Evolutionary conservation across 176 grass and related monocot species (phyloP).

Genomic region (Aegilops bicornis): DNA sequence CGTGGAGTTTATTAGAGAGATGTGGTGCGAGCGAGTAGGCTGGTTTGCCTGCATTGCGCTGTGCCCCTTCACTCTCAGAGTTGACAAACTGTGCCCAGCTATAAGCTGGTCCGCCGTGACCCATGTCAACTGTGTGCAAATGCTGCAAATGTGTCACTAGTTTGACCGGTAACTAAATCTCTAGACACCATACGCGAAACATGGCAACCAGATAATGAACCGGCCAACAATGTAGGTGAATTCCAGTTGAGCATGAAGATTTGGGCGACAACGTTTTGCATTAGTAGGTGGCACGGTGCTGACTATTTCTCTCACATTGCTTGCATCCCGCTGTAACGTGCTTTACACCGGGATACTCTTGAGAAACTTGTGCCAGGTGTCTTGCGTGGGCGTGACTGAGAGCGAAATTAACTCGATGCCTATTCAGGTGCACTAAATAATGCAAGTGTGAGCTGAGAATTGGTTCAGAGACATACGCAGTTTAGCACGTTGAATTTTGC

Average conservation of each 20-base stretch:
- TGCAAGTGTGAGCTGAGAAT: not conserved
- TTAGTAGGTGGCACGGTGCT: conserved; percentile 24
- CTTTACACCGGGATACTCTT: not conserved
- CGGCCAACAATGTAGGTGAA: conserved; percentile 29
- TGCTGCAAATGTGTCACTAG: not conserved
- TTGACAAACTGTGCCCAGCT: not conserved
- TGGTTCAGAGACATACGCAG: conserved; percentile 1
- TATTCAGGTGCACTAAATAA: not conserved
- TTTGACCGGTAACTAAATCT: conserved; percentile 19
- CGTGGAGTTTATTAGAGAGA: too few relatives aligned
- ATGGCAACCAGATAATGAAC: not conserved
- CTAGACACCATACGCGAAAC: not conserved
- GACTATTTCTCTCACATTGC: conserved; percentile 4
- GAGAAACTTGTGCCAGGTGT: too few relatives aligned
- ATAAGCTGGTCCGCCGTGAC: not conserved
- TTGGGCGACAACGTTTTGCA: conserved; percentile 8
- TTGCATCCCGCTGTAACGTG: not conserved
- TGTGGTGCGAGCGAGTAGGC: not conserved
- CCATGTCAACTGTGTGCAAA: not conserved
- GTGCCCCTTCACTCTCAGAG: not conserved
- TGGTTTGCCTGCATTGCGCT: not conserved
- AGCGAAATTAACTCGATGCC: not conserved
- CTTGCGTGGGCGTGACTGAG: not conserved
- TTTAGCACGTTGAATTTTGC: conserved; percentile 14
- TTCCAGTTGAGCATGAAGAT: conserved; percentile 28